Evolutionary conservation across 805 yeast species (phyloP).

Genomic region (Osmozyma mogii): DNA sequence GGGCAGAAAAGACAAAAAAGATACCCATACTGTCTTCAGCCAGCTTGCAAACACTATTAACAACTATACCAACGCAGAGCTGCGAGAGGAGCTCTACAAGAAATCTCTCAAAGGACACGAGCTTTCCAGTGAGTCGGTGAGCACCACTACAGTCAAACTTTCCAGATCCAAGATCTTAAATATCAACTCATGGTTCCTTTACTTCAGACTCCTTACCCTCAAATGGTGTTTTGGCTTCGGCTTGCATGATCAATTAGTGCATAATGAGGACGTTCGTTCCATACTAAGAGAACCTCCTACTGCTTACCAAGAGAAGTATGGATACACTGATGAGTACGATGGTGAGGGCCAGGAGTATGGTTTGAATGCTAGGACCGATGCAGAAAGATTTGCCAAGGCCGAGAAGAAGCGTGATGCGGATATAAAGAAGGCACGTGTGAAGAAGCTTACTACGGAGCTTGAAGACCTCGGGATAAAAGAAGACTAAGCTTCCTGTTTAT

Average conservation of each 20-base stretch:
- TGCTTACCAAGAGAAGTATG: constrained; percentile 11
- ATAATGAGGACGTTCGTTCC: constrained; percentile 26
- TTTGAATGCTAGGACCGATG: constrained; percentile 9
- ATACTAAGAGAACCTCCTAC: constrained; percentile 29
- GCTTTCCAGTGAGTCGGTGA: constrained; percentile 21
- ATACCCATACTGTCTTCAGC: constrained; percentile 50
- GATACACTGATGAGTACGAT: constrained; percentile 1
- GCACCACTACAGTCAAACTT: constrained; percentile 32
- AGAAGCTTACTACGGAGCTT: constrained; percentile 26
- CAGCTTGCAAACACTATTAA: constrained; percentile 46
- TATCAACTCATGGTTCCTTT: constrained; percentile 44
- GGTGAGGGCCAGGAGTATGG: constrained; percentile 6
- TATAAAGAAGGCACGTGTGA: constrained; percentile 29
- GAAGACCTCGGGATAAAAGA: constrained; percentile 20
- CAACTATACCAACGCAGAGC: constrained; percentile 26
- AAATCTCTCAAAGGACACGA: constrained; percentile 29
- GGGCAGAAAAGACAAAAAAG: constrained; percentile 56
- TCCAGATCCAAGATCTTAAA: constrained; percentile 39
- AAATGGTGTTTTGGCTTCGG: constrained; percentile 48
- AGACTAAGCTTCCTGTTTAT: too few species aligned
- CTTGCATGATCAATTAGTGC: constrained; percentile 40
- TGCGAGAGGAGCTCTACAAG: constrained; percentile 28
- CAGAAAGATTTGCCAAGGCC: constrained; percentile 9
- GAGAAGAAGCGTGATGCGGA: constrained; percentile 22
- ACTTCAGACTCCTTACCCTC: constrained; percentile 39